Evolutionary conservation across 805 yeast genomes (phyloP), one percentile per base, ranked within the genome.

Genomic region (Candida coleopterorum): DNA sequence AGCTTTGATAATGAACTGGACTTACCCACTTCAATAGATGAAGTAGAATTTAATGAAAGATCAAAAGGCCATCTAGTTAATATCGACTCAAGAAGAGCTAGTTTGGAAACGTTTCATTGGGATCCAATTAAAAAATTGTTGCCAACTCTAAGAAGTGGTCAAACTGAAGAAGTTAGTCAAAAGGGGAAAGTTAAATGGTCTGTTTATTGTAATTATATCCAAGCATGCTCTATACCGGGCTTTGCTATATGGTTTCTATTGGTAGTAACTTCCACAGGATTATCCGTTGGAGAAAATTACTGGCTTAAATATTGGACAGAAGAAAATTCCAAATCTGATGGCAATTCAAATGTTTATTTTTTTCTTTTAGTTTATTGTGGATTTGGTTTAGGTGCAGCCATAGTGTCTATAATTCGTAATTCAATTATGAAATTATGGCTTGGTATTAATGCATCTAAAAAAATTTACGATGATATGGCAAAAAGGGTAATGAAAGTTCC

Each of bases 271-370:
- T 58, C 57, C 23, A 56, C 50, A 29, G 55, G 53, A 37, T 41
- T 60, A 9, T 64, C 68, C 12, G 54, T 72, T 10, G 58, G 62
- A 7, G 75, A 76, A 31, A 78, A 74, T 50, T 76, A 75, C 51
- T 79, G 85, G 81, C 49, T 63, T 43, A 60, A 57, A 37, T 42
- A 46, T 29, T 64, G 70, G 70, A 60, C 70, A 2, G 64, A 62
- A 37, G 35, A 41, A 26, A 62, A 61, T 36, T 42, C 47, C n/a
- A 37, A 37, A n/a, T 41, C 38, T 6, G 58, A 59, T 7, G 34
- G 43, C 32, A 62, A 58, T 33, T 54, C 53, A 12, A 26, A 45
- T 9, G 52, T 62, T 2, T 36, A 39, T 1, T 46, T 45, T 35
- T 62, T 43, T 45, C 50, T 64, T 33, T 29, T 48, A 1, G 12